A percentile compares a stretch with the other conserved stretches of the same genome.
Evolutionary conservation across 1,139 yeast genomes (phyloP).

Genomic region (Candida frijolesensis): DNA sequence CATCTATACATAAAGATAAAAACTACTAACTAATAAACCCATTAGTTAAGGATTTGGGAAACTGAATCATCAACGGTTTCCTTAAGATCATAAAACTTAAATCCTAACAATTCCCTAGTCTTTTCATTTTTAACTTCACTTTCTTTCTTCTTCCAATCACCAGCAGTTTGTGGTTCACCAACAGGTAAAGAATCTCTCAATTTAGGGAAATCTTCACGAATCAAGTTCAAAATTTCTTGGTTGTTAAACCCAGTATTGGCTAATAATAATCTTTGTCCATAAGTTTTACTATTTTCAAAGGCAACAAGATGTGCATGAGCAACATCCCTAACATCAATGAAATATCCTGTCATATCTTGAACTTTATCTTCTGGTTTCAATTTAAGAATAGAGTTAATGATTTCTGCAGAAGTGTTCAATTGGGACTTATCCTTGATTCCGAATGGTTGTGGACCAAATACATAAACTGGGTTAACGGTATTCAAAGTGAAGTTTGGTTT

Average conservation of each 20-base stretch:
- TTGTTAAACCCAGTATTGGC: conserved; percentile 26
- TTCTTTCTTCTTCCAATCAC: conserved; percentile 6
- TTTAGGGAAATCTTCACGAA: conserved; percentile 23
- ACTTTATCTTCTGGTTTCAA: conserved; percentile 15
- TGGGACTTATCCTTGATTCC: conserved; percentile 29
- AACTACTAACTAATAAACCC: too few relatives aligned
- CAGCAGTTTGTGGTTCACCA: conserved; percentile 10
- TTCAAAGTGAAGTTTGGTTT: conserved; percentile 45
- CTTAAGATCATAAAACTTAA: conserved; percentile 37
- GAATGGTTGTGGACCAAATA: conserved; percentile 48
- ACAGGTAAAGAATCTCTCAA: conserved; percentile 18
- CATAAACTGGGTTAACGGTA: conserved; percentile 50
- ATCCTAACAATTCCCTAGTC: conserved; percentile 38
- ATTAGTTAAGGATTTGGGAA: conserved; percentile 18
- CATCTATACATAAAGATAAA: too few relatives aligned
- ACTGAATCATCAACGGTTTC: conserved; percentile 43
- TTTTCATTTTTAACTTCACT: conserved; percentile 17
- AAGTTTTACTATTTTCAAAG: conserved; percentile 25
- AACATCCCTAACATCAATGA: conserved; percentile 55
- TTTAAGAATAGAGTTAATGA: conserved; percentile 27
- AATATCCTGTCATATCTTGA: conserved; percentile 20
- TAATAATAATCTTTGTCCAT: conserved; percentile 32
- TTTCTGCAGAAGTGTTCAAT: conserved; percentile 46
- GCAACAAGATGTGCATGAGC: conserved; percentile 50
- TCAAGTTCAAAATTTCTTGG: conserved; percentile 24